A percentile compares a stretch with the other conserved stretches of the same genome.
phyloP scores from a whole-genome alignment of 352 stramenopile genomes.

The Phytophthora tubulina region DNA sequence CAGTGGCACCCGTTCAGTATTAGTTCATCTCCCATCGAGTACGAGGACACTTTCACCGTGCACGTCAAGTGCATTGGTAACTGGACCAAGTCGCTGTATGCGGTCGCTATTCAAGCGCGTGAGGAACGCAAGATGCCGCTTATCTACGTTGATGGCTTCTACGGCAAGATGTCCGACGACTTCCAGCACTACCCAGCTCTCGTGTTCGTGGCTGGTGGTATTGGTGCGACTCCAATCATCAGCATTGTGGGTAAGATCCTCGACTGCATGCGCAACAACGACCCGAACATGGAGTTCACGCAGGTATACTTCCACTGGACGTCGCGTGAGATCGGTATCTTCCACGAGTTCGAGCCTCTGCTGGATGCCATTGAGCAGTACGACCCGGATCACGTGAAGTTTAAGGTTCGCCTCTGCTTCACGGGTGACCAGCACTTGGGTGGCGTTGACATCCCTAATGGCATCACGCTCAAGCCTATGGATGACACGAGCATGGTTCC shows the following conservation, averaged over 20 bases:
- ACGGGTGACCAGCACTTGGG: slow-evolving; percentile 84
- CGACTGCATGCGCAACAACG: slow-evolving; percentile 81
- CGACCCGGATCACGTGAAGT: slow-evolving; percentile 69
- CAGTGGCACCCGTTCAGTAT: slow-evolving; percentile 91
- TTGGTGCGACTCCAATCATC: slow-evolving; percentile 91
- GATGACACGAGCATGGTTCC: slow-evolving; percentile 85
- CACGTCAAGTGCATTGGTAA: slow-evolving; percentile 84
- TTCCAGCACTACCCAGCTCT: slow-evolving; percentile 87
- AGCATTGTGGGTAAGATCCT: slow-evolving; percentile 90
- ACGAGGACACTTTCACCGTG: slow-evolving; percentile 87
- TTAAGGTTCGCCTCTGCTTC: slow-evolving; percentile 83
- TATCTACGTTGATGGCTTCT: slow-evolving; percentile 87
- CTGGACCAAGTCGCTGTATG: slow-evolving; percentile 82
- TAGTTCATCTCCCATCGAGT: slow-evolving; percentile 86
- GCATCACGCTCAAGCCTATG: slow-evolving; percentile 82
- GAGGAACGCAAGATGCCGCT: slow-evolving; percentile 84
- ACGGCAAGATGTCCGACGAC: slow-evolving; percentile 86
- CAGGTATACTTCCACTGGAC: slow-evolving; percentile 90
- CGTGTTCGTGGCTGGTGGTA: slow-evolving; percentile 85
- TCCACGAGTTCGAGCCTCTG: slow-evolving; percentile 87
- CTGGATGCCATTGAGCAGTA: slow-evolving; percentile 82
- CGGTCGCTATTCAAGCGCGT: slow-evolving; percentile 75
- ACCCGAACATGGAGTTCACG: slow-evolving; percentile 73
- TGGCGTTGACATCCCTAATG: slow-evolving; percentile 76
- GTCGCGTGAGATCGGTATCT: slow-evolving; percentile 84